Conservation (phyloP, 768 basidiomycete genomes). For the Amanita pseudoporphyria region DNA sequence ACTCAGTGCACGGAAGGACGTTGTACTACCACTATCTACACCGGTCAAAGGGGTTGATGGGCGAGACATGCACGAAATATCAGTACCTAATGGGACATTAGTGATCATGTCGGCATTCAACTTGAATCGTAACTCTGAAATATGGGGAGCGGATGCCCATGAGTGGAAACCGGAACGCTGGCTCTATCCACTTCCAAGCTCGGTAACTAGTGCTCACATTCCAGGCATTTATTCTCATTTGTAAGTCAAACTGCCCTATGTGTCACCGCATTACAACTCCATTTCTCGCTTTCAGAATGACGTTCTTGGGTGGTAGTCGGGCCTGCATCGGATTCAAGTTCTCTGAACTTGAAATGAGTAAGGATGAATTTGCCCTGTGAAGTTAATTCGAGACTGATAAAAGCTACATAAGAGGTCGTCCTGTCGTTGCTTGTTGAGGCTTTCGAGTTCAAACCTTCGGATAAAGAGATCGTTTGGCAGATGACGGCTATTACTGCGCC, state of each 20-base stretch:
- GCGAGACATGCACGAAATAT: conserved; percentile 13
- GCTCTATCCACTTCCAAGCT: conserved; percentile 11
- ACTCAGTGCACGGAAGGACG: conserved; percentile 10
- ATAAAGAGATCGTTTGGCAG: conserved; percentile 4
- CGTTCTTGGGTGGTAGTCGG: conserved; percentile 23
- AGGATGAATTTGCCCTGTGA: conserved; percentile 6
- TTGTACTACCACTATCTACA: conserved; percentile 16
- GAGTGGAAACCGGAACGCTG: conserved; percentile 28
- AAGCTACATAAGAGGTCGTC: conserved; percentile 13
- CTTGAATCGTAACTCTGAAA: conserved; percentile 17
- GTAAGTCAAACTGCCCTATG: conserved; percentile 11
- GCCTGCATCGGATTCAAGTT: conserved; percentile 31
- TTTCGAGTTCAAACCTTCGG: conserved; percentile 7
- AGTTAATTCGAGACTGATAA: not conserved
- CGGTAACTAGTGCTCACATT: conserved; percentile 15
- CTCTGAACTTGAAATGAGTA: conserved; percentile 28
- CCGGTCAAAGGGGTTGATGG: conserved; percentile 17
- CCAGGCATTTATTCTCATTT: conserved; percentile 24
- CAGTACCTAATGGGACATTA: conserved; percentile 13
- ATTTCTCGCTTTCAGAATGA: conserved; percentile 21
- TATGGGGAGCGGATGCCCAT: conserved; percentile 25
- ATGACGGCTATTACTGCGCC: conserved; percentile 6
- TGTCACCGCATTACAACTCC: conserved; percentile 14
- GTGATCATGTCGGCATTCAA: conserved; percentile 16
- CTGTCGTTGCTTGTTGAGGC: conserved; percentile 12